These are phyloP conservation scores for Wickerhamomyces alni DNA, from an alignment of 805 yeast species.

Conservation along the genomic window DNA sequence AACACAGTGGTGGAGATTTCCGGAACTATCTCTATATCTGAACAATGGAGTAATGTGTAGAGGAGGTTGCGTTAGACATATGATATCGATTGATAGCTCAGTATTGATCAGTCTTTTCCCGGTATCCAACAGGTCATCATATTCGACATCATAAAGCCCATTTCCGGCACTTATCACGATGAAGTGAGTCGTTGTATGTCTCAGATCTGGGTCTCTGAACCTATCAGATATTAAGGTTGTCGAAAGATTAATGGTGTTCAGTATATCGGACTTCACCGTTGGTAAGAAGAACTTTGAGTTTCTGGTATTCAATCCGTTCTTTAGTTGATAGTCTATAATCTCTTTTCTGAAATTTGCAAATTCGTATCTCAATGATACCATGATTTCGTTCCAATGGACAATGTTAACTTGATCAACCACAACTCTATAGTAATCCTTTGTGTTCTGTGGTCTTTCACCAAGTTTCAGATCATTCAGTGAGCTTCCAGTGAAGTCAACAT, in stretches of 20 bases:
- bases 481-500: slow-evolving; percentile 50
- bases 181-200: slow-evolving; percentile 89
- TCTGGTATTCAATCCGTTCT: slow-evolving; percentile 27
- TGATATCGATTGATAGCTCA: slow-evolving; percentile 83
- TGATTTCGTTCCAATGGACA: slow-evolving; percentile 83
- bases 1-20: slow-evolving; percentile 60
- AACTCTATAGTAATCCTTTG: slow-evolving; percentile 80
- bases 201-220: slow-evolving; percentile 76
- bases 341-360: slow-evolving; percentile 78
- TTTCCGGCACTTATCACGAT: slow-evolving; percentile 87
- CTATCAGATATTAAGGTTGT: slow-evolving; percentile 71
- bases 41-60: slow-evolving; percentile 88
- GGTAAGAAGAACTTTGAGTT: slow-evolving; percentile 58
- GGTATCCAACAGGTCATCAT: slow-evolving; percentile 65
- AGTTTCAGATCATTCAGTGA: slow-evolving; percentile 55
- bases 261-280: slow-evolving; percentile 79
- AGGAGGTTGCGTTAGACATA: slow-evolving; percentile 88
- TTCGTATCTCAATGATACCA: slow-evolving; percentile 80
- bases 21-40: slow-evolving; percentile 52
- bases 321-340: slow-evolving; percentile 43
- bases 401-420: slow-evolving; percentile 94
- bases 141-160: slow-evolving; percentile 89
- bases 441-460: slow-evolving; percentile 65
- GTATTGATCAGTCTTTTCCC: slow-evolving; percentile 68
- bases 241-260: slow-evolving; percentile 85